Evolutionary conservation across 257 asterid genomes (phyloP), one percentile per base, ranked within the genome.

Genomic region (Nicotiana undulata): DNA sequence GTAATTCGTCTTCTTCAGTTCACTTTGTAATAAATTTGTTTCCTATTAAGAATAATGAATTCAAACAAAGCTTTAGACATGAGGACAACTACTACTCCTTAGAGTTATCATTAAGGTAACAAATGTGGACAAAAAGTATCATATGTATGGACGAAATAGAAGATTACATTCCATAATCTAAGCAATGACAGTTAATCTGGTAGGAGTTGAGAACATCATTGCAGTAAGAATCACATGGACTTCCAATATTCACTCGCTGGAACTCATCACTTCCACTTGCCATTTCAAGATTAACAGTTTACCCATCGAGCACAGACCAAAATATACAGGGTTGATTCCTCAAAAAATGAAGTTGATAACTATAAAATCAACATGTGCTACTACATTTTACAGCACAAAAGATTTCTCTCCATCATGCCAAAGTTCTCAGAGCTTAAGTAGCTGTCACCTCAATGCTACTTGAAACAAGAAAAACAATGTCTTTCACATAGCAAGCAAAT

Each of bases 1-100:
- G 65, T 56, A 72, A 75, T 46, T 63, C 81, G 15, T 64, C 85
- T 28, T 65, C 37, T 74, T 74, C 79, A 74, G 61, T 15, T 49
- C 79, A 74, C 44, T 49, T 74, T 31, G 16, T 24, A 34, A 49
- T 37, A 58, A 80, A 82, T 82, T 59, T 74, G 58, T 76, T 74
- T 78, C 63, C 74, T 28, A 49, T 18, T 52, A 29, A 64, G 77
- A 67, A 79, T 24, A 40, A 66, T 64, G 60, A 16, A 40, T 68
- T 79, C 29, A 10, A 18, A 37, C 49, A 79, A 53, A 55, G 20
- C 22, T 68, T 68, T 20, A 68, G 31, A 20, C n/a, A 68, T 68
- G 56, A 37, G 56, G 76, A 68, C 32, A 37, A 68, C 12, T 40
- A 68, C 32, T 18, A 68, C 76, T n/a, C 15, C 46, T 40, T 11